Evolutionary conservation across 345 rosid species (phyloP).

Genomic region (Cardamine chenopodiifolia): DNA sequence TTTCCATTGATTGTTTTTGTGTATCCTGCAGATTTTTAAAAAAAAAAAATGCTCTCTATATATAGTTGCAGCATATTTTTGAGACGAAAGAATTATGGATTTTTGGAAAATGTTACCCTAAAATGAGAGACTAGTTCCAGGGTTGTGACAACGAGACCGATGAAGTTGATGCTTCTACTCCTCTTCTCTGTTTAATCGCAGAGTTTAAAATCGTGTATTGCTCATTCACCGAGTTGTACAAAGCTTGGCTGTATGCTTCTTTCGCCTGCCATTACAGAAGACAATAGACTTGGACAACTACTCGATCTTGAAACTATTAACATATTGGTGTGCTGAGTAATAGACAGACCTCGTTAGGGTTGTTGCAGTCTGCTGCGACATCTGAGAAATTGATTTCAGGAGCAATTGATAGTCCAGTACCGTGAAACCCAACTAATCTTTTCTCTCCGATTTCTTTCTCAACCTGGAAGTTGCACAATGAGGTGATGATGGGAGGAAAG

Average conservation of each 20-base stretch:
- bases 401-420: slow-evolving; percentile 72
- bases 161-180: slow-evolving; percentile 69
- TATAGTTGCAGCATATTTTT: not conserved
- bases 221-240: slow-evolving; percentile 60
- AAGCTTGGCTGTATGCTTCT: slow-evolving; percentile 55
- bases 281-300: not conserved
- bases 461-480: slow-evolving; percentile 54
- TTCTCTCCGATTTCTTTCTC: slow-evolving; percentile 95
- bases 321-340: not conserved
- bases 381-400: slow-evolving; percentile 63
- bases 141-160: slow-evolving; percentile 80
- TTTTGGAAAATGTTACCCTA: slow-evolving; percentile 29
- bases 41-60: not conserved
- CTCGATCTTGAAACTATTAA: not conserved
- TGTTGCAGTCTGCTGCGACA: slow-evolving; percentile 53
- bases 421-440: slow-evolving; percentile 68
- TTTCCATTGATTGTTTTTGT: slow-evolving; percentile 34
- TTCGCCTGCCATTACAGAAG: slow-evolving; percentile 59
- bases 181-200: slow-evolving; percentile 65
- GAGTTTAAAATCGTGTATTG: slow-evolving; percentile 73
- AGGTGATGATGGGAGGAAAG: slow-evolving; percentile 30
- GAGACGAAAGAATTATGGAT: not conserved
- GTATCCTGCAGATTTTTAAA: slow-evolving; percentile 27
- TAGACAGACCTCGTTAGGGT: slow-evolving; percentile 73
- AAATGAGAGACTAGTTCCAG: slow-evolving; percentile 53